Base-by-base conservation (phyloP, 768 basidiomycete genomes). In the Trametes meyenii region DNA sequence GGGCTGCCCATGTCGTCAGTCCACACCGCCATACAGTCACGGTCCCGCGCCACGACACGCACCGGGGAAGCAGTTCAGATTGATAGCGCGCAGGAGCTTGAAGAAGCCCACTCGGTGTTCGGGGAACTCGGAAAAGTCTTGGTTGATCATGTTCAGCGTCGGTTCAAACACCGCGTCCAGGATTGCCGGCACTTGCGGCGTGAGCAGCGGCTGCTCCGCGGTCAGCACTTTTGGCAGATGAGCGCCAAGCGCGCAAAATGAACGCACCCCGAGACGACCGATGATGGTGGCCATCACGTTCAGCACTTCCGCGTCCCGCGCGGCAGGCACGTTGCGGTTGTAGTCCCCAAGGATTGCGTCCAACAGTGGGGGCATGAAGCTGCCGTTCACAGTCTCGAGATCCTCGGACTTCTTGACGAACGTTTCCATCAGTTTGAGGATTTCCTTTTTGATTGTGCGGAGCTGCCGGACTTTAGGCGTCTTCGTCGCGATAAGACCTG, bases 341-440 rank as follows among this genome's bases (percentile, higher is more conserved):
- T 99, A 99, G 74, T 99, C 97, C 40, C 92, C 94, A n/a, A 99
- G 85, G 55, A 98, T 95, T 43, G 97, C 96, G 68, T 99, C 97
- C 46, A 99, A 81, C 52, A 99, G 78, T 23, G 93, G 94, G 19
- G 97, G 97, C 75, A 98, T 96, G 71, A 98, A 88, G 70, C 89
- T 95, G 66, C 74, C 79, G 73, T 96, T 98, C 52, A 98, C 93
- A 13, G 90, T 85, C 52, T 98, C 96, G 36, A 97, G 81, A 70
- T 99, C 96, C 74, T 98, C 97, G 12, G 97, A 95, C 76, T 95
- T 96, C 77, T 88, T 92, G 75, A 98, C 89, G 74, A 98, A 98
- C 0, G 93, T 97, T 75, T 99, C 97, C 85, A 98, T 96, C 54
- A 98, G 77, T 78, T 94, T 96, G 66, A 99, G 76, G 48, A 98